Evolutionary conservation across 2,329 filamentous ascomycete genomes (phyloP), one percentile per base, ranked within the genome.

Genomic region (Colletotrichum spinosum): DNA sequence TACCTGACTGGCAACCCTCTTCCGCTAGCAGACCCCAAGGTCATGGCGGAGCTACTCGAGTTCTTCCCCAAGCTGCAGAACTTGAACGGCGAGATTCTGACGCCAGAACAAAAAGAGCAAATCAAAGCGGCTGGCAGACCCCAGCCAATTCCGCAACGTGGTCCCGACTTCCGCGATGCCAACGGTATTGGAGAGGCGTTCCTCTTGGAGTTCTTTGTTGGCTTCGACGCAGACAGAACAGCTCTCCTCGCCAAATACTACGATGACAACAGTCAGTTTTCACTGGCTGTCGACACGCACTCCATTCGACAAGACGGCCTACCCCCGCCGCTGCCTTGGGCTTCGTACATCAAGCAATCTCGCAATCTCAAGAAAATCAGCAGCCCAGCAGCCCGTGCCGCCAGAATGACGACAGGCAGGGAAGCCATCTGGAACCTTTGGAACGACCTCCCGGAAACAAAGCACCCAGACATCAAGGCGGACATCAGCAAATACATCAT

Each of bases 11-110:
- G 88, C 55, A 97, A 97, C 70, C 92, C 93, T 0, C 87, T 97
- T 65, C 88, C 89, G 69, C 75, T 79, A 1, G 78, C 84, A 59
- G 79, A 84, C 33, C 85, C 89, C 8, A 84, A 86, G 65, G 92
- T 90, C 75, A 84, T 87, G 64, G 80, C 85, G 13, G 91, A 93
- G 53, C 81, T 97, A 62, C 81, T 92, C 37, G 87, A 88, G 45
- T 97, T 93, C 91, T 98, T 93, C 73, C 94, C 93, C 1, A 91
- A 88, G 65, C 85, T 98, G 13, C 88, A 90, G 71, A 86, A 90
- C 65, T 81, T 98, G 69, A 97, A 97, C 76, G 88, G 89, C 59
- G 81, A 87, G 6, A 87, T 91, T 73, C 87, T 97, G 15, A 92
- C 90, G 1, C 84, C 89, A 1, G 88, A 92, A 72, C 88, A 94